Conservation (phyloP, 2,329 filamentous ascomycete species). For the Plenodomus tracheiphilus region DNA sequence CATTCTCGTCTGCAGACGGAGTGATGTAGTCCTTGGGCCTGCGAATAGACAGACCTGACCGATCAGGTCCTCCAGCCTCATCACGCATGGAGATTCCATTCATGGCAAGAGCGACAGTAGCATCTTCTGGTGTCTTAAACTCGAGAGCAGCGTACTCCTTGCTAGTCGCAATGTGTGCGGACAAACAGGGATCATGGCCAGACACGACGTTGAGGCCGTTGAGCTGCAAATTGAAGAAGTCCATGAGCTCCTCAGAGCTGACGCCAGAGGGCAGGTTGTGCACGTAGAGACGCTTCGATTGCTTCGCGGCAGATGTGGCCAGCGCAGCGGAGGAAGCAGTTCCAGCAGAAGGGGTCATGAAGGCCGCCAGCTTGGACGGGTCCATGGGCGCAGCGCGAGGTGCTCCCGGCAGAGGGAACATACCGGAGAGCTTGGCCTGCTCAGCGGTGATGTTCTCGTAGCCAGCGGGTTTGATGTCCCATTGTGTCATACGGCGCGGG, state of each 20-base stretch:
- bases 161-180: constrained; percentile 80
- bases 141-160: constrained; percentile 83
- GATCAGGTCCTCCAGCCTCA: constrained; percentile 55
- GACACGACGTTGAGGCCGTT: constrained; percentile 95
- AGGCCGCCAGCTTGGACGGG: constrained; percentile 87
- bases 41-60: constrained; percentile 70
- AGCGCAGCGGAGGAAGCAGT: constrained; percentile 74
- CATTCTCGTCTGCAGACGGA: constrained; percentile 65
- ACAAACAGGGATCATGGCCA: constrained; percentile 79
- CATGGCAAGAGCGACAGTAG: constrained; percentile 86
- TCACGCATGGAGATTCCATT: constrained; percentile 85
- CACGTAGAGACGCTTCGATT: constrained; percentile 88
- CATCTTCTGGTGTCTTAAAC: constrained; percentile 84
- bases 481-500: constrained; percentile 93
- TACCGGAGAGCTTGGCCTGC: constrained; percentile 96
- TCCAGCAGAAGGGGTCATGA: constrained; percentile 86
- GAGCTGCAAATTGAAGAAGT: constrained; percentile 94
- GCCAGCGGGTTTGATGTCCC: constrained; percentile 98
- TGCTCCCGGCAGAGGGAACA: constrained; percentile 97
- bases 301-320: constrained; percentile 89
- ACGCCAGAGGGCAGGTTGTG: constrained; percentile 75
- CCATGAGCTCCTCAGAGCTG: constrained; percentile 75
- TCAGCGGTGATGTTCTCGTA: constrained; percentile 99
- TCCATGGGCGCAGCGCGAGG: constrained; percentile 96
- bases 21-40: constrained; percentile 98